Evolutionary conservation across 2,329 filamentous ascomycete species (phyloP), one percentile per base, ranked within the genome.

Genomic region (Dothiorella sarmentorum): DNA sequence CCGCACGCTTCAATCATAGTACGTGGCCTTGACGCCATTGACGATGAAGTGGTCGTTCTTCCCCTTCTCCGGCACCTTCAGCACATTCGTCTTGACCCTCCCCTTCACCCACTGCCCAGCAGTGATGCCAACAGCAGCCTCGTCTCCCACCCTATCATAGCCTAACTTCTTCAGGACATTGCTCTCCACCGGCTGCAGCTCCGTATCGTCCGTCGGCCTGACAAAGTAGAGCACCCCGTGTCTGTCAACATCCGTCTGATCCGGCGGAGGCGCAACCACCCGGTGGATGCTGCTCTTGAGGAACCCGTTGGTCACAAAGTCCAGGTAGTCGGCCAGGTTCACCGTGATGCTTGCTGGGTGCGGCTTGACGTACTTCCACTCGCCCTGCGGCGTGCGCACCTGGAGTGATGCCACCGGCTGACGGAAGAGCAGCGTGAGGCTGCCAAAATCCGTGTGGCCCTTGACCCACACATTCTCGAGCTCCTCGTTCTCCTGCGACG

Each of bases 271-370:
- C 61, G 74, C 73, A 59, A 68, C 74, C 1, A 79, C 77, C 3
- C 75, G 68, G 65, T 79, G 76, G 1, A 72, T 66, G 4, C 77
- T 79, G 4, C 76, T 76, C 61, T 77, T 76, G 65, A 78, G 78
- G 58, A 78, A 74, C 0, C 77, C 77, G 4, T 76, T 77, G 2
- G 76, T 77, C 0, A 79, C 72, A 56, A 78, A 76, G 64, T 78
- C 55, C 66, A 74, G 61, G 18, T 65, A 66, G 18, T 67, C 66
- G n/a, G 64, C 66, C 37, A 68, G 65, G 43, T 68, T 68, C 56
- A 68, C 63, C 27, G 67, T 65, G 17, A 67, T 64, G 56, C 64
- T 64, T 15, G 64, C 66, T n/a, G 64, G 65, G 58, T 67, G 66
- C 58, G 66, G 66, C 20, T 63, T 65, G 2, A 65, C 66, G 31